phyloP scores from a whole-genome alignment of 805 yeast species.

The Metschnikowia matae region DNA sequence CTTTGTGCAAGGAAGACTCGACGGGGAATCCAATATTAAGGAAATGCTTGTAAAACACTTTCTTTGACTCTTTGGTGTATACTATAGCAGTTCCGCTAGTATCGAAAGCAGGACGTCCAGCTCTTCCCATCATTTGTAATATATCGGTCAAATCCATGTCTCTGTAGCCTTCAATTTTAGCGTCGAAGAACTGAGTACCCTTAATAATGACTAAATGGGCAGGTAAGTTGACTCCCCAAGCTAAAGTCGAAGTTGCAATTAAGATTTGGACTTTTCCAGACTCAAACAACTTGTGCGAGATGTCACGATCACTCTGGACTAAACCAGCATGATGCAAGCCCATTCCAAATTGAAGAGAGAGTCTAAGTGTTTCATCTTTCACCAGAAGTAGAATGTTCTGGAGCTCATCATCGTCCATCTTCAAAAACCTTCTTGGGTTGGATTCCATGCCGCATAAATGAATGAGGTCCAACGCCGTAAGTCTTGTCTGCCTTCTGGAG shows the following conservation, averaged over 20 bases:
- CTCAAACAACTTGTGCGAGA: slow-evolving; percentile 68
- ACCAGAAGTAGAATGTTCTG: slow-evolving; percentile 48
- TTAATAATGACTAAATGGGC: slow-evolving; percentile 47
- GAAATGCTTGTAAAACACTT: slow-evolving; percentile 72
- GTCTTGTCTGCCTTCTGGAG: slow-evolving; percentile 75
- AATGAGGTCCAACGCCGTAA: slow-evolving; percentile 74
- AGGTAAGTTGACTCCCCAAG: slow-evolving; percentile 82
- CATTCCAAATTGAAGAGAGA: slow-evolving; percentile 68
- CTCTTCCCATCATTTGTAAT: slow-evolving; percentile 81
- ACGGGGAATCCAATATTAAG: slow-evolving; percentile 79
- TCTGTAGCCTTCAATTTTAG: slow-evolving; percentile 41
- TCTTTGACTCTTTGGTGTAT: slow-evolving; percentile 70
- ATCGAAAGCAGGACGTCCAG: slow-evolving; percentile 79
- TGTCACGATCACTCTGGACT: slow-evolving; percentile 65
- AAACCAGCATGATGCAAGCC: slow-evolving; percentile 82
- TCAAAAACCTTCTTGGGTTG: slow-evolving; percentile 66
- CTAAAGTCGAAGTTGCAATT: slow-evolving; percentile 74
- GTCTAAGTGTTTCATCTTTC: slow-evolving; percentile 75
- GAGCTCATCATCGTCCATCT: slow-evolving; percentile 62
- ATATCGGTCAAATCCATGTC: slow-evolving; percentile 84
- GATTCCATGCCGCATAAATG: slow-evolving; percentile 77
- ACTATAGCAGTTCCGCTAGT: slow-evolving; percentile 68
- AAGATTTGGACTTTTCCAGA: slow-evolving; percentile 67
- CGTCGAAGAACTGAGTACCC: slow-evolving; percentile 62
- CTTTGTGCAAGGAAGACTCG: slow-evolving; percentile 73